These are phyloP conservation scores for Fusarium sp. DNA, from an alignment of 2,329 filamentous ascomycete species.

Conservation along the genomic window DNA sequence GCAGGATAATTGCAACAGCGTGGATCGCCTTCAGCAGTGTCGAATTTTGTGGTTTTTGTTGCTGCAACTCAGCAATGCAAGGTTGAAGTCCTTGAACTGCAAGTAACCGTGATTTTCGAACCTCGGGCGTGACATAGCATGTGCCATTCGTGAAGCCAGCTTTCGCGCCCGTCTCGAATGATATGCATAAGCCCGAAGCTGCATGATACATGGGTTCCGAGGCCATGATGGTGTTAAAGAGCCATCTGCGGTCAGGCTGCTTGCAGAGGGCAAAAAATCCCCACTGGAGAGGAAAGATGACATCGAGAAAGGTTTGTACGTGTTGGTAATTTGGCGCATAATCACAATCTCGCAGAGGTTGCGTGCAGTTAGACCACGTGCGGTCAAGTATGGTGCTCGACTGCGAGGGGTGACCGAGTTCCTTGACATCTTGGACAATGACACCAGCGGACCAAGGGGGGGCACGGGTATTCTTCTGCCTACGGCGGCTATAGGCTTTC, in stretches of 20 bases:
- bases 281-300: constrained; percentile 19
- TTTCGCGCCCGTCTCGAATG: constrained; percentile 5
- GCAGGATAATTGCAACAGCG: constrained; percentile 8
- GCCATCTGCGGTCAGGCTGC: constrained; percentile 9
- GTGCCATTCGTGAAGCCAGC: constrained; percentile 10
- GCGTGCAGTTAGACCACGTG: constrained; percentile 15
- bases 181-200: constrained; percentile 3
- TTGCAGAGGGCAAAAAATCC: constrained; percentile 8
- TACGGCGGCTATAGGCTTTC: constrained; percentile 9
- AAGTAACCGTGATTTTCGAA: constrained; percentile 7
- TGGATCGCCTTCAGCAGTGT: background rate
- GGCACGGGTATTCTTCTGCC: background rate
- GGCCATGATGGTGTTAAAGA: constrained; percentile 17
- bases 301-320: constrained; percentile 11
- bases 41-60: background rate
- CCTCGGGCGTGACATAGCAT: constrained; percentile 9
- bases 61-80: constrained; percentile 1
- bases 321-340: constrained; percentile 8
- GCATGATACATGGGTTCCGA: constrained; percentile 19
- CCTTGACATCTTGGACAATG: constrained; percentile 10
- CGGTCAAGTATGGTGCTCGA: background rate
- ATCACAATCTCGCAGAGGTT: constrained; percentile 10
- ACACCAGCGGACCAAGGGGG: background rate
- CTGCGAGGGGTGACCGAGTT: background rate
- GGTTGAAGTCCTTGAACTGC: constrained; percentile 8